Evolutionary conservation across 768 basidiomycete species (phyloP).

Genomic region (Coprinopsis cinerea): DNA sequence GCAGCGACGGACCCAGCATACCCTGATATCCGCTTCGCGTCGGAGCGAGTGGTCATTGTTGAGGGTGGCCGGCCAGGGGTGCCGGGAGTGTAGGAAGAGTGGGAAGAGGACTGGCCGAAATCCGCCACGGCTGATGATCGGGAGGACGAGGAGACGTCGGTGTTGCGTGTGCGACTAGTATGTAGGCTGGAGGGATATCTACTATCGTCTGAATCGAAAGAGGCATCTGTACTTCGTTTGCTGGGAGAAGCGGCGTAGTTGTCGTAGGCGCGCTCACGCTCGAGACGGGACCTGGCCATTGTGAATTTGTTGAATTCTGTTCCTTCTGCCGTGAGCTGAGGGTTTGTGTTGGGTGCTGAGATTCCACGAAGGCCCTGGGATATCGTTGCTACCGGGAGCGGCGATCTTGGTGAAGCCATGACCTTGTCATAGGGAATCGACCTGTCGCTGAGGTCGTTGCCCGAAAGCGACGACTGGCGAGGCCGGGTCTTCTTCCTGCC

Average conservation of each 20-base stretch:
- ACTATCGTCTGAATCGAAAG: conserved; percentile 50
- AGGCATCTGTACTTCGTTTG: conserved; percentile 49
- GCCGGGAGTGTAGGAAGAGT: conserved; percentile 25
- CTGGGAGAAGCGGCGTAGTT: conserved; percentile 22
- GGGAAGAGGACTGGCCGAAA: conserved; percentile 33
- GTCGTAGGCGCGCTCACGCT: conserved; percentile 50
- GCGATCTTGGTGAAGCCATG: conserved; percentile 49
- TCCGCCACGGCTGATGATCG: conserved; percentile 49
- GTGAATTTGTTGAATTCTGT: conserved; percentile 65
- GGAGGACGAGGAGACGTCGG: conserved; percentile 51
- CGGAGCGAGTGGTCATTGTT: conserved; percentile 48
- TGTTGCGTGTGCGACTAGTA: conserved; percentile 40
- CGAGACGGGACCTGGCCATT: conserved; percentile 43
- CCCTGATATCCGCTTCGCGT: conserved; percentile 53
- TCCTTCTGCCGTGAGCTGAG: conserved; percentile 65
- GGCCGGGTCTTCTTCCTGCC: conserved; percentile 56
- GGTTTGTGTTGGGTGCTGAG: conserved; percentile 82
- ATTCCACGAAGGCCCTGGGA: conserved; percentile 59
- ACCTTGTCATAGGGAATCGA: conserved; percentile 73
- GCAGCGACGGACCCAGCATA: conserved; percentile 53
- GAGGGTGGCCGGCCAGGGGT: conserved; percentile 46
- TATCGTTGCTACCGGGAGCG: conserved; percentile 49
- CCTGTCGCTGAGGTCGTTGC: conserved; percentile 54
- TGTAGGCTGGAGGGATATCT: conserved; percentile 30
- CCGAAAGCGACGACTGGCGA: conserved; percentile 57